Base-by-base conservation (phyloP, 2,329 filamentous ascomycete genomes). In the Teratosphaeria zuluensis region DNA sequence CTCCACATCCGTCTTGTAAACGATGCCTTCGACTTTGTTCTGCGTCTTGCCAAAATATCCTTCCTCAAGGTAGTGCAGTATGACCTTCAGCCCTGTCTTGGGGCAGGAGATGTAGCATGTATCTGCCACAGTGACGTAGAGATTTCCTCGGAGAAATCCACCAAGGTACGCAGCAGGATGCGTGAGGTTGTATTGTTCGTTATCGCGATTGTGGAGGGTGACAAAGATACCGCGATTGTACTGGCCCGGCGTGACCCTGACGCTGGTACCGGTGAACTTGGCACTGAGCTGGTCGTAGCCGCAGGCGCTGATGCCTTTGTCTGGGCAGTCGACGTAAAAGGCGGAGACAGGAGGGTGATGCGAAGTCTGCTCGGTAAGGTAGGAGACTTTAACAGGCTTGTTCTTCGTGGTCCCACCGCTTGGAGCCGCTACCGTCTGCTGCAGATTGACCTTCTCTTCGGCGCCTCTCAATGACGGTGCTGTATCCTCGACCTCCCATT, bases 141-240 rank as follows among this genome's bases (percentile, higher is more conserved):
- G 78, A n/a, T 88, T 86, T 28, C 94, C 94, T 64, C 92, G 83
- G 53, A 99, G 76, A 56, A 99, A 79, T 19, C 94, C 94, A 31
- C 92, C 91, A 1, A 99, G 80, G 70, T 95, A 90, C 6, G 94
- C 94, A n/a, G 89, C 86, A 3, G 94, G 94, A 74, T 99, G 94
- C 4, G 89, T 96, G 62, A 99, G 83, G 71, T 95, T 91, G 74
- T 99, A 99, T 62, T 92, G 89, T 76, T 99, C 94, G 69, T 92
- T 83, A 66, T 87, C 84, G 56, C 89, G 82, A 63, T 85, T 87
- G 68, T 90, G 84, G 30, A 97, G 77, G 9, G 84, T 92, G 72
- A 99, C 87, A 76, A 96, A 99, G 67, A 99, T 97, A 64, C 94
- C 94, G 64, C 95, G 80, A 73, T 99, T 99, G 77, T 95, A 90